Evolutionary conservation across 345 rosid species (phyloP).

Genomic region (Boechera stricta): DNA sequence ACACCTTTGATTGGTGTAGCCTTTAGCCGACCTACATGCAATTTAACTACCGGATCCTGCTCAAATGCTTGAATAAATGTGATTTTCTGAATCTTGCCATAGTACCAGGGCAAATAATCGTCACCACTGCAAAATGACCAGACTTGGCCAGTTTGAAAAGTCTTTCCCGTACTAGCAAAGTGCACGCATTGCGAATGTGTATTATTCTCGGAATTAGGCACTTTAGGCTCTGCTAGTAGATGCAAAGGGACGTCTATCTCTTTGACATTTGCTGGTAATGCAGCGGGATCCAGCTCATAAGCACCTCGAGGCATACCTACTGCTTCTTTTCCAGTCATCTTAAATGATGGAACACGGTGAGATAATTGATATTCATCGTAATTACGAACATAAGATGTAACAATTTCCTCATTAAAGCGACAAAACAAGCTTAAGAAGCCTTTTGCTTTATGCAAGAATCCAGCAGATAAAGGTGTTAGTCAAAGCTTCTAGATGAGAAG

Average conservation of each 20-base stretch:
- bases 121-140: conserved; percentile 67
- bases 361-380: conserved; percentile 62
- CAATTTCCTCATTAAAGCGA: conserved; percentile 27
- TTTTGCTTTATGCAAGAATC: conserved; percentile 65
- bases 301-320: conserved; percentile 62
- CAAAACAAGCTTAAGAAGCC: conserved; percentile 67
- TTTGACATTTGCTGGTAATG: conserved; percentile 55
- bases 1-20: conserved; percentile 54
- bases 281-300: conserved; percentile 75
- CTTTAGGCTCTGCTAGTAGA: conserved; percentile 21
- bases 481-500: too few relatives aligned
- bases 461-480: conserved; percentile 43
- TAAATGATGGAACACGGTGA: conserved; percentile 69
- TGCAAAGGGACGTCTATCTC: conserved; percentile 39
- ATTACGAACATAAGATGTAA: conserved; percentile 37
- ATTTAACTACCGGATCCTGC: conserved; percentile 50
- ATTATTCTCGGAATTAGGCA: neutral
- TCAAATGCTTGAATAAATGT: conserved; percentile 21
- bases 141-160: conserved; percentile 60
- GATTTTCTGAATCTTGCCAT: conserved; percentile 67
- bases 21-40: conserved; percentile 69
- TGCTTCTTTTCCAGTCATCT: conserved; percentile 60
- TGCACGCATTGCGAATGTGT: neutral
- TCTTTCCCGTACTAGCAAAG: conserved; percentile 44
- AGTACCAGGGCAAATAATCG: conserved; percentile 76